phyloP scores from a whole-genome alignment of 257 asterid genomes.

The Hygrophila difformis region DNA sequence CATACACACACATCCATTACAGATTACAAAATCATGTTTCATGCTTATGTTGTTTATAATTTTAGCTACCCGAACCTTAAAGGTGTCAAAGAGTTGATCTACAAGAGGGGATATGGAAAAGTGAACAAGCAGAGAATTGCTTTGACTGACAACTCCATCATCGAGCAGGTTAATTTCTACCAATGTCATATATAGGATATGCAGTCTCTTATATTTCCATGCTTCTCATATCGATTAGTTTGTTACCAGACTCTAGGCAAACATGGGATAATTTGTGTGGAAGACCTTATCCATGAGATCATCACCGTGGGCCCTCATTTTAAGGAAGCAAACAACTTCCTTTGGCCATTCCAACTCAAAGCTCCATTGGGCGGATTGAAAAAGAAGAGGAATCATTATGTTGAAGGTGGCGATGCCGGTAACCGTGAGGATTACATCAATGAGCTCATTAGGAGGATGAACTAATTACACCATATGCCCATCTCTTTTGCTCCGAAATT shows the following conservation, averaged over 20 bases:
- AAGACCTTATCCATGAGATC: not conserved
- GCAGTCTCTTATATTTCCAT: not conserved
- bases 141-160: not conserved
- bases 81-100: not conserved
- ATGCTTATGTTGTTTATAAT: not conserved
- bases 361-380: not conserved
- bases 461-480: not conserved
- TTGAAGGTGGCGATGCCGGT: not conserved
- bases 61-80: slow-evolving; percentile 15
- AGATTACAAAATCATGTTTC: not conserved
- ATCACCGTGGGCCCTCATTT: not conserved
- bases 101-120: slow-evolving; percentile 1
- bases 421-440: too few species aligned
- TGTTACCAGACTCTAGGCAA: slow-evolving; percentile 13
- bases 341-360: not conserved
- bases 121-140: slow-evolving; percentile 1
- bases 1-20: too few species aligned
- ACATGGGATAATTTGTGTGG: not conserved
- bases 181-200: too few species aligned
- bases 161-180: not conserved
- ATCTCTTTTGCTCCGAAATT: slow-evolving; percentile 1
- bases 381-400: not conserved
- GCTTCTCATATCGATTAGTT: not conserved
- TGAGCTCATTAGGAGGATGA: too few species aligned
- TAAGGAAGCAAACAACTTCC: not conserved